phyloP scores from a whole-genome alignment of 164 flowering plant genomes.

The Nelumbo lutea region DNA sequence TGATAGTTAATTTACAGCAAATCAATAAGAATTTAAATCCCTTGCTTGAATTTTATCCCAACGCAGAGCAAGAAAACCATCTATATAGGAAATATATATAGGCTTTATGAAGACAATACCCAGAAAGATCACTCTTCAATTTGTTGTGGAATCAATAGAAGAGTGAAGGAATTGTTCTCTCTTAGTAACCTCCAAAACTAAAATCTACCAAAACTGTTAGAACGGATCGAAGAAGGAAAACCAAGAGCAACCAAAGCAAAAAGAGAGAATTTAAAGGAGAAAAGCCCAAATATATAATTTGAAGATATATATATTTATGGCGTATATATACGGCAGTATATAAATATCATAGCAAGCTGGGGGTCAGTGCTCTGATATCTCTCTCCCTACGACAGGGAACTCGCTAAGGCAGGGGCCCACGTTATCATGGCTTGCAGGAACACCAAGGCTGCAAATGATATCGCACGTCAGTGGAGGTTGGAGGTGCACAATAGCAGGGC shows the following conservation, averaged over 20 bases:
- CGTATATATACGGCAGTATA: too few species aligned
- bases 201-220: too few species aligned
- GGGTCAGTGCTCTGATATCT: not conserved
- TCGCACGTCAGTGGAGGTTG: conserved; percentile 19
- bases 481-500: conserved; percentile 16
- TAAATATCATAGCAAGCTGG: too few species aligned
- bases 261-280: not conserved
- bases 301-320: too few species aligned
- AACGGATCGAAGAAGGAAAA: too few species aligned
- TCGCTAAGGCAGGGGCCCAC: conserved; percentile 80
- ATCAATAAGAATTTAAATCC: too few species aligned
- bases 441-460: conserved; percentile 48
- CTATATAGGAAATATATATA: not conserved
- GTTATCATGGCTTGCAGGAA: conserved; percentile 88
- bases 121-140: not conserved
- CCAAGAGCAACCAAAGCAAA: too few species aligned
- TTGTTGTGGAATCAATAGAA: not conserved
- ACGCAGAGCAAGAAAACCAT: not conserved
- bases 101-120: not conserved
- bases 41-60: too few species aligned
- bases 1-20: not conserved
- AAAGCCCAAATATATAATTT: not conserved
- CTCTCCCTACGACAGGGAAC: conserved; percentile 37
- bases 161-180: not conserved
- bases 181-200: not conserved